These are phyloP conservation scores for Xanthoconium purpureum DNA, from an alignment of 768 basidiomycete genomes.

Conservation along the genomic window DNA sequence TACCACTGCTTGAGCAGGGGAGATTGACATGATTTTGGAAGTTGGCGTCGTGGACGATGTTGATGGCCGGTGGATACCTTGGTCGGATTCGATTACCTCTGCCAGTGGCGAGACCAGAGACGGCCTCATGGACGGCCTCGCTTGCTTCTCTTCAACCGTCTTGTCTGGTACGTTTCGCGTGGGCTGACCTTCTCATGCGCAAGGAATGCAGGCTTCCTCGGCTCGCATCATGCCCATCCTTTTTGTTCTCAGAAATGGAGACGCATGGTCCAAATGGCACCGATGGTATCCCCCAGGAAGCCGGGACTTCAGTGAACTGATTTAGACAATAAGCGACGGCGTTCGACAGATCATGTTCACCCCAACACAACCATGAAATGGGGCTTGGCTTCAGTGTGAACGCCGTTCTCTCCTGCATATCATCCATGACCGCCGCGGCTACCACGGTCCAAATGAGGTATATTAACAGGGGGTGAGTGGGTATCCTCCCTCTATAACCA, in stretches of 20 bases:
- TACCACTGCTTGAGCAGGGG: too few species aligned
- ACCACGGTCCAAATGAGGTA: not conserved
- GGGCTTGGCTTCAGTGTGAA: constrained; percentile 1
- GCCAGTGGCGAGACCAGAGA: too few species aligned
- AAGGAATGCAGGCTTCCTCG: not conserved
- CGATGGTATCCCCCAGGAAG: not conserved
- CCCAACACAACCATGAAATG: not conserved
- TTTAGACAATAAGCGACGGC: constrained; percentile 20
- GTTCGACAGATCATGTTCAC: not conserved
- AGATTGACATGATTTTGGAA: too few species aligned
- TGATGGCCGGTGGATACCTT: too few species aligned
- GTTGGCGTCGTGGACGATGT: too few species aligned
- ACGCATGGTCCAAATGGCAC: not conserved
- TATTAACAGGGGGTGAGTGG: constrained; percentile 5
- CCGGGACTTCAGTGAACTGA: not conserved
- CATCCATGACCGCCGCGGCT: not conserved
- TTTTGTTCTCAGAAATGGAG: constrained; percentile 24
- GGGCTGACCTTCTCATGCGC: not conserved
- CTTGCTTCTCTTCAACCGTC: not conserved
- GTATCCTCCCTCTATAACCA: not conserved
- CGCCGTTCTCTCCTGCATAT: constrained; percentile 12
- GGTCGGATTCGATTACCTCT: too few species aligned
- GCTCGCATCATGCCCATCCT: not conserved
- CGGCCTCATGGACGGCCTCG: too few species aligned
- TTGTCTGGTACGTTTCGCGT: not conserved